Evolutionary conservation across 192 early-diverging fungal genomes (phyloP).

Genomic region (Coemansia interrupta): DNA sequence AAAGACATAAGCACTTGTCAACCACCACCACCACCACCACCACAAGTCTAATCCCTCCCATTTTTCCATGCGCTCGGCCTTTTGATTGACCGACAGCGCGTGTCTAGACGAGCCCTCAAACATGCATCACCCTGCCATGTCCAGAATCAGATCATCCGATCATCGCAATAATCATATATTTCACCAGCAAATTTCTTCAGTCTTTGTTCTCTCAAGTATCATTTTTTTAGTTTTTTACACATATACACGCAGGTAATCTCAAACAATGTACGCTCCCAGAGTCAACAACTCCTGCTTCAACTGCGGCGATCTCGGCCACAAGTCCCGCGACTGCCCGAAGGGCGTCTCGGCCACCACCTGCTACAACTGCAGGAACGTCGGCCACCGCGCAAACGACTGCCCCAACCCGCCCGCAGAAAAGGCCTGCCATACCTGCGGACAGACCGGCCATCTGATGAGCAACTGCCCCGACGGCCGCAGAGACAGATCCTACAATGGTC

Average conservation of each 20-base stretch:
- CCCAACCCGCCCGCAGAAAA: conserved; percentile 28
- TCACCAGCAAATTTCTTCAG: too few relatives aligned
- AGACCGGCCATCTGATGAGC: conserved; percentile 45
- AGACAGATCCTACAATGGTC: neutral
- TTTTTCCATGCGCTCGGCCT: too few relatives aligned
- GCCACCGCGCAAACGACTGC: conserved; percentile 53
- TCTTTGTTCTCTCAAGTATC: too few relatives aligned
- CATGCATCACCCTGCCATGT: too few relatives aligned
- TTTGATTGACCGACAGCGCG: too few relatives aligned
- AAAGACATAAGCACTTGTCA: neutral
- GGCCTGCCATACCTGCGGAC: conserved; percentile 50
- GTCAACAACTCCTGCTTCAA: conserved; percentile 53
- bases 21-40: too few relatives aligned
- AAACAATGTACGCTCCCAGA: neutral
- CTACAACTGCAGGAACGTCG: conserved; percentile 55
- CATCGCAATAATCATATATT: too few relatives aligned
- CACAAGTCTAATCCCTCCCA: too few relatives aligned
- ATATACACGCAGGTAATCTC: neutral
- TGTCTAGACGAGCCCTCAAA: too few relatives aligned
- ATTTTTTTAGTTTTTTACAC: too few relatives aligned
- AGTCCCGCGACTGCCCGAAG: conserved; percentile 51
- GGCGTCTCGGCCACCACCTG: conserved; percentile 42
- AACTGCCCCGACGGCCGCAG: conserved; percentile 42
- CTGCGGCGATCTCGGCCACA: conserved; percentile 51
- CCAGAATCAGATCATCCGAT: too few relatives aligned